Evolutionary conservation across 73 alveolate genomes (phyloP), one percentile per base, ranked within the genome.

Genomic region (Stentor coeruleus): DNA sequence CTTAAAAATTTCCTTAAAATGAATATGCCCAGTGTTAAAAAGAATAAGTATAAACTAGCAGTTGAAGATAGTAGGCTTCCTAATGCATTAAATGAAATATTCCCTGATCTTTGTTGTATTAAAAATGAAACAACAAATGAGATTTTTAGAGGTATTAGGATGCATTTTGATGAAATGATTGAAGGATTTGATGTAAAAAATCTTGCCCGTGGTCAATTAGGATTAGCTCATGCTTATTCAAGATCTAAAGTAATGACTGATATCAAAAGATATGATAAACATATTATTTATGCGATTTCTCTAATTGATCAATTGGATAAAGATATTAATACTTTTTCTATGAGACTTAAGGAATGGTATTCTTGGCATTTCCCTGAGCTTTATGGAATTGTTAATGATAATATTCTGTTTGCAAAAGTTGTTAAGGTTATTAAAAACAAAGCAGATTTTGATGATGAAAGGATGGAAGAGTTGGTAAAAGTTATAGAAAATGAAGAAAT

Each of bases 361-460:
- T 98, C 99, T 74, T 98, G 99, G 99, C 99, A 98, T 86, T 98
- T 98, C 95, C 99, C 99, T 42, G 99, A 98, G 93, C 98, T 97
- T 36, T 98, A 98, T 3, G 94, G 94, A 91, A 98, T 98, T 74
- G 97, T 98, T 81, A 88, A 99, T 38, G 99, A 98, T 89, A 97
- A 97, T 93, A 83, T 94, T 75, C 93, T 97, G 59, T 98, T 90
- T 86, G 98, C 99, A 60, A 88, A 95, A 88, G 98, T 94, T 38
- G 97, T 97, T 39, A 80, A 85, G 72, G 94, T 95, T 80, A 59
- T 87, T 31, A 66, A 60, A 28, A 49, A 55, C 30, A 81, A 35
- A 60, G 87, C 35, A 38, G 55, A 35, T 3, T 59, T 81, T 4
- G 99, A 87, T 88, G 87, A 95, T 89, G 97, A 89, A 82, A 87